phyloP scores from a whole-genome alignment of 345 rosid species.

The Hibiscus tridactylites region DNA sequence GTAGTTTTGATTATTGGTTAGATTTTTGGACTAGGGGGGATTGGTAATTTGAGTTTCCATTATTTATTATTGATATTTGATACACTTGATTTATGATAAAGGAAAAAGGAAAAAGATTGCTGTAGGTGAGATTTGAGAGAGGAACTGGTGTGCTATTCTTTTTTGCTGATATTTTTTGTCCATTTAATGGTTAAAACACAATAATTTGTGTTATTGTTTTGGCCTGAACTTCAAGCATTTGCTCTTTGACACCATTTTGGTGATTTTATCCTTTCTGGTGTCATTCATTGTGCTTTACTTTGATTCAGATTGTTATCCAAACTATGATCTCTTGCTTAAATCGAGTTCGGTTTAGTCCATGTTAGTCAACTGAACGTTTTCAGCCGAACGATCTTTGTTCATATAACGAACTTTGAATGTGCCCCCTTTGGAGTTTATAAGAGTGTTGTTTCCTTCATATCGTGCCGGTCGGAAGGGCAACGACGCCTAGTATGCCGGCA shows the following conservation, averaged over 20 bases:
- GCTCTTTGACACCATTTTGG: background rate
- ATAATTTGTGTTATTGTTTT: constrained; percentile 3
- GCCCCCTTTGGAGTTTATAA: background rate
- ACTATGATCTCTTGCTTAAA: background rate
- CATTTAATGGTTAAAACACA: constrained; percentile 13
- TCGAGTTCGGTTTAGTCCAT: background rate
- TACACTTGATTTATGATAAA: constrained; percentile 14
- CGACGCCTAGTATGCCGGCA: background rate
- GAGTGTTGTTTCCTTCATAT: no score
- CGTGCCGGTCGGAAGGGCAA: background rate
- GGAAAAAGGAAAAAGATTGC: background rate
- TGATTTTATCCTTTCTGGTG: background rate
- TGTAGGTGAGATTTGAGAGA: constrained; percentile 6
- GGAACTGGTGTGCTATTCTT: constrained; percentile 16
- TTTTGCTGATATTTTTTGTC: constrained; percentile 15
- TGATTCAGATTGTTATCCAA: background rate
- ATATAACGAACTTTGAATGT: background rate
- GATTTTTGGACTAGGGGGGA: constrained; percentile 18
- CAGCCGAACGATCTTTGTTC: background rate
- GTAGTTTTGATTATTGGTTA: background rate
- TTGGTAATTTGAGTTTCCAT: constrained; percentile 18
- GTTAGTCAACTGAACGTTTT: background rate
- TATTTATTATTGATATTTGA: constrained; percentile 18
- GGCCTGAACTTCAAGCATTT: constrained; percentile 11
- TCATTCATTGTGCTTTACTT: background rate